These are phyloP conservation scores for Ceratocystis variospora DNA, from an alignment of 2,329 filamentous ascomycete genomes.

Conservation along the genomic window DNA sequence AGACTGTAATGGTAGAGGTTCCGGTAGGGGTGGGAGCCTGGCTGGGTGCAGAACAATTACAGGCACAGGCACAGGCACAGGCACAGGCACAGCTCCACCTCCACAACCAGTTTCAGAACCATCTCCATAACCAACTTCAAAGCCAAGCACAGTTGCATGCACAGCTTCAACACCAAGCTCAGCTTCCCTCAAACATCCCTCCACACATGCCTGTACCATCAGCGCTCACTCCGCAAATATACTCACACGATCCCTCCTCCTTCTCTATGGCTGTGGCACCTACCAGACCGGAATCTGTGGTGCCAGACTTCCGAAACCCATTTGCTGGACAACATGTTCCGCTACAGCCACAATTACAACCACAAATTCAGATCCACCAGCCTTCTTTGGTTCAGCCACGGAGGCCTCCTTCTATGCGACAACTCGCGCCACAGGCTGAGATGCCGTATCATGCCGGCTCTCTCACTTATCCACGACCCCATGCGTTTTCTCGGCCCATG, in stretches of 20 bases:
- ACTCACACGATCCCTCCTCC: neutral
- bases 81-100: neutral
- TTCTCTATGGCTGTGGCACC: too few relatives aligned
- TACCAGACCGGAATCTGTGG: neutral
- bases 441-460: neutral
- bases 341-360: too few relatives aligned
- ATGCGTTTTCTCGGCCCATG: too few relatives aligned
- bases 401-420: neutral
- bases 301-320: neutral
- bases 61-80: neutral
- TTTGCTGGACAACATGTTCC: neutral
- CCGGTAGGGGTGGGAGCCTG: neutral
- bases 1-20: neutral
- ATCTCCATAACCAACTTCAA: neutral
- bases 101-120: neutral
- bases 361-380: neutral
- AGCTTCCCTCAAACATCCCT: neutral
- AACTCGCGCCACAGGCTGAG: neutral
- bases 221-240: neutral
- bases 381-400: neutral
- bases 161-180: neutral
- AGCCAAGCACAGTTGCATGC: neutral
- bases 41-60: neutral
- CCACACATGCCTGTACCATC: neutral
- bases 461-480: too few relatives aligned